phyloP scores from a whole-genome alignment of 164 flowering plant species.

The Houttuynia cordata region DNA sequence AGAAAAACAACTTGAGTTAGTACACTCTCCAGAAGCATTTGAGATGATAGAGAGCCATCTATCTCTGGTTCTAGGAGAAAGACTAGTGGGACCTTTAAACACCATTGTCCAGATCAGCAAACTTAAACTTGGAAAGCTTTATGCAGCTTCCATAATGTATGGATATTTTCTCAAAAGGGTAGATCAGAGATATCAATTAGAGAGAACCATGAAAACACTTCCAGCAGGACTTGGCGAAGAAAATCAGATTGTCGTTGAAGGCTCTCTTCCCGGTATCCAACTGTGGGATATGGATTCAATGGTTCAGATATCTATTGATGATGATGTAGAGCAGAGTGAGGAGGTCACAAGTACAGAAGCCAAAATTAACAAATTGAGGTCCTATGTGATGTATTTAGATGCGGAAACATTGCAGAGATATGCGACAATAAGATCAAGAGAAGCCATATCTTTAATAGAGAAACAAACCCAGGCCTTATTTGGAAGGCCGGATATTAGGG shows the following conservation, averaged over 20 bases:
- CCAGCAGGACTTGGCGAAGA: conserved; percentile 35
- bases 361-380: conserved; percentile 42
- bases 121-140: conserved; percentile 84
- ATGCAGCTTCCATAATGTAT: conserved; percentile 95
- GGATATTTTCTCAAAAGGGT: conserved; percentile 91
- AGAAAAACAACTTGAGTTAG: conserved; percentile 58
- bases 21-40: conserved; percentile 80
- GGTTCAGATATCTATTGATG: conserved; percentile 38
- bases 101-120: conserved; percentile 61
- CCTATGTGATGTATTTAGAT: conserved; percentile 88
- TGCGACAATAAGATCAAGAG: conserved; percentile 77
- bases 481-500: conserved; percentile 71
- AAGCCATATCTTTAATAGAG: conserved; percentile 74
- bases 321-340: conserved; percentile 14
- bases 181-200: conserved; percentile 77
- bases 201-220: conserved; percentile 66
- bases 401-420: conserved; percentile 78
- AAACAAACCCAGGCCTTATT: conserved; percentile 92
- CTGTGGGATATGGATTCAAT: conserved; percentile 70
- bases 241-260: conserved; percentile 18
- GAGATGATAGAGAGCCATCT: conserved; percentile 87
- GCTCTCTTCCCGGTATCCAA: conserved; percentile 27
- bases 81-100: conserved; percentile 54
- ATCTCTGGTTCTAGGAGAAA: conserved; percentile 69
- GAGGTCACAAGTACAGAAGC: conserved; percentile 22